Percentiles rank a stretch among this genome's conserved stretches.
These are phyloP conservation scores for Colletotrichum neosansevieriae DNA, from an alignment of 2,329 filamentous ascomycete species.

Conservation along the genomic window DNA sequence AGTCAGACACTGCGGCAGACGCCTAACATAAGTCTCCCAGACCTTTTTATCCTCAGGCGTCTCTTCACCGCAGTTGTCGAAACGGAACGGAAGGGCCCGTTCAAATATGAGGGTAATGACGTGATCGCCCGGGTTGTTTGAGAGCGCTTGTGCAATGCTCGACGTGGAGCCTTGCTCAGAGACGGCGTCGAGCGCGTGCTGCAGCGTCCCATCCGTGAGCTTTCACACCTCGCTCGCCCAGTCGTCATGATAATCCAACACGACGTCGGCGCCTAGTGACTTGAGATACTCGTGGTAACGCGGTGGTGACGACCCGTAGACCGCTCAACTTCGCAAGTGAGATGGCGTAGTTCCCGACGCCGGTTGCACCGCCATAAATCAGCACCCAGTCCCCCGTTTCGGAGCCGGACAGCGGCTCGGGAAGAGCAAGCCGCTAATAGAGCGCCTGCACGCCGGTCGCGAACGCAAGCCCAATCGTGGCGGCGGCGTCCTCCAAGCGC, in stretches of 20 bases:
- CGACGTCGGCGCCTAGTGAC: constrained; percentile 55
- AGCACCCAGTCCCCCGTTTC: constrained; percentile 43
- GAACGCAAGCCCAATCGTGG: neutral
- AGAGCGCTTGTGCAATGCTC: constrained; percentile 44
- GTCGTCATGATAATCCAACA: constrained; percentile 57
- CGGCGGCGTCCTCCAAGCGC: neutral
- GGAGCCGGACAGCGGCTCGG: neutral
- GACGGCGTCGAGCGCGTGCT: constrained; percentile 47
- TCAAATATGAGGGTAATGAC: constrained; percentile 44
- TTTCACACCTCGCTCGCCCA: constrained; percentile 17
- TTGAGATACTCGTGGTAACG: constrained; percentile 58
- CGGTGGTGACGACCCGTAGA: constrained; percentile 56
- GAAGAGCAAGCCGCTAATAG: constrained; percentile 5
- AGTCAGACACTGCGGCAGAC: neutral
- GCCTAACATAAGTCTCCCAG: constrained; percentile 18
- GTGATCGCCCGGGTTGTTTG: constrained; percentile 45
- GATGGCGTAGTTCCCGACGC: constrained; percentile 55
- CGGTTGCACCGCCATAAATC: constrained; percentile 60
- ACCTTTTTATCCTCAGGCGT: constrained; percentile 19
- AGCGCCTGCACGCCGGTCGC: constrained; percentile 9
- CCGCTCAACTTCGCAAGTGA: constrained; percentile 48
- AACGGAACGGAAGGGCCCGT: constrained; percentile 1
- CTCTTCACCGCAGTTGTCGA: constrained; percentile 16
- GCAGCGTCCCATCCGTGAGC: constrained; percentile 38
- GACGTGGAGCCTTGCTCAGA: constrained; percentile 46